Percentiles rank a stretch among this genome's conserved stretches.
Conservation (phyloP, 2,329 filamentous ascomycete genomes). For the Aspergillus unguis region DNA sequence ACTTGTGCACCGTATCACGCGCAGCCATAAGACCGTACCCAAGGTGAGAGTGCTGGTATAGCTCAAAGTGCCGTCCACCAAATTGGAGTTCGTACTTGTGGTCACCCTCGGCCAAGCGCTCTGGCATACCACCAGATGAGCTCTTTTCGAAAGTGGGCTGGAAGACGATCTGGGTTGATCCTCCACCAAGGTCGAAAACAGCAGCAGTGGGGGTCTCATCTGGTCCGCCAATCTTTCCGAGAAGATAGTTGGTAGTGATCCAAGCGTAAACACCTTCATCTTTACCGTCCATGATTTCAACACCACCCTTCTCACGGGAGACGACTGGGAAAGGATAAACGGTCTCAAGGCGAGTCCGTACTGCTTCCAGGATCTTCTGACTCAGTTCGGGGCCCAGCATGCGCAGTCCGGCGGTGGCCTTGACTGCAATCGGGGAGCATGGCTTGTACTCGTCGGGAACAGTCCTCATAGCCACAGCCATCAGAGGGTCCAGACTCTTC, state of each 20-base stretch:
- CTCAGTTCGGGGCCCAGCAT: conserved; percentile 79
- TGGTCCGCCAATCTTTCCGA: conserved; percentile 93
- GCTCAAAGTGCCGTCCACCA: conserved; percentile 81
- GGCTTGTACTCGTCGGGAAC: conserved; percentile 85
- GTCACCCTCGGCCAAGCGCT: conserved; percentile 80
- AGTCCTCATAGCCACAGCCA: conserved; percentile 77
- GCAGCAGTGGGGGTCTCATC: conserved; percentile 89
- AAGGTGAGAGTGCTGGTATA: conserved; percentile 98
- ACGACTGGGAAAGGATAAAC: conserved; percentile 94
- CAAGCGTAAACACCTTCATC: conserved; percentile 98
- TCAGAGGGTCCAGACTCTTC: conserved; percentile 79
- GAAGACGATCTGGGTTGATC: conserved; percentile 98
- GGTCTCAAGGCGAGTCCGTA: conserved; percentile 78
- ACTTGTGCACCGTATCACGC: conserved; percentile 76
- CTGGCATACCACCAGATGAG: conserved; percentile 73
- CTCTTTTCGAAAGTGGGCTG: conserved; percentile 84
- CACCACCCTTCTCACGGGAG: conserved; percentile 76
- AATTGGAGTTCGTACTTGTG: conserved; percentile 94
- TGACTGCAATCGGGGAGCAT: conserved; percentile 96
- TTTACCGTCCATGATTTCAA: conserved; percentile 95
- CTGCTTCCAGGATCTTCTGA: conserved; percentile 78
- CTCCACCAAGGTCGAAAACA: conserved; percentile 92
- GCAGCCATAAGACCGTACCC: conserved; percentile 96
- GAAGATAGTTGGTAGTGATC: conserved; percentile 98
- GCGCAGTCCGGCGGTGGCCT: conserved; percentile 91